Conservation (phyloP, 352 stramenopile species). For the Pythium rhizo-oryzae region DNA sequence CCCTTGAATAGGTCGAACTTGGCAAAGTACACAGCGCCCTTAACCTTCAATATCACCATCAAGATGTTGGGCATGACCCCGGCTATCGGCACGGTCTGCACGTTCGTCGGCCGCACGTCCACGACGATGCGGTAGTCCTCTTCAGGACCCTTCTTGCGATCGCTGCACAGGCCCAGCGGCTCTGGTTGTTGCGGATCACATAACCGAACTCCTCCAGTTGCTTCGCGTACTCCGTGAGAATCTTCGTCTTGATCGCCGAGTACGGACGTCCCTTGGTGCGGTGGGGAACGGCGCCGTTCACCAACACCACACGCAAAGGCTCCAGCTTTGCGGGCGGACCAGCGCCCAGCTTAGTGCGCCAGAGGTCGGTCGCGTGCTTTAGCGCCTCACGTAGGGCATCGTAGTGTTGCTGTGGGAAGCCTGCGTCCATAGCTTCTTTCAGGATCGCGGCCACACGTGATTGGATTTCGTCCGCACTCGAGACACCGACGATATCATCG, state of each 20-base stretch:
- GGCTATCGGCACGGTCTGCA: constrained; percentile 20
- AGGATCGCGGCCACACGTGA: background rate
- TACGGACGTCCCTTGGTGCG: constrained; percentile 7
- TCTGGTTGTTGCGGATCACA: constrained; percentile 21
- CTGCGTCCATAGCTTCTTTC: background rate
- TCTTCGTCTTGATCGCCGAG: constrained; percentile 9
- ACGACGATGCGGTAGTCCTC: constrained; percentile 25
- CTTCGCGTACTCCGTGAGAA: constrained; percentile 17
- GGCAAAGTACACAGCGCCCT: constrained; percentile 17
- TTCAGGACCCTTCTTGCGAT: constrained; percentile 20
- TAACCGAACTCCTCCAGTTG: constrained; percentile 21
- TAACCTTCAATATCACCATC: constrained; percentile 6
- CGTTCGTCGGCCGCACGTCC: constrained; percentile 18
- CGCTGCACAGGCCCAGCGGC: constrained; percentile 23
- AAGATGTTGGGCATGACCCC: constrained; percentile 22
- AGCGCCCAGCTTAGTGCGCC: background rate
- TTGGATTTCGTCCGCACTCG: background rate
- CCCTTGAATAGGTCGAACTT: constrained; percentile 27
- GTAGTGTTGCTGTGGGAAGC: background rate
- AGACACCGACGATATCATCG: background rate
- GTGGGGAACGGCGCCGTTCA: background rate
- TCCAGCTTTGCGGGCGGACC: constrained; percentile 2
- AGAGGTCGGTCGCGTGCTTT: background rate
- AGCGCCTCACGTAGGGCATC: background rate
- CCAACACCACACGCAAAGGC: background rate